Evolutionary conservation across 179 eudicot species (phyloP), one percentile per base, ranked within the genome.

Genomic region (Spinacia oleracea): DNA sequence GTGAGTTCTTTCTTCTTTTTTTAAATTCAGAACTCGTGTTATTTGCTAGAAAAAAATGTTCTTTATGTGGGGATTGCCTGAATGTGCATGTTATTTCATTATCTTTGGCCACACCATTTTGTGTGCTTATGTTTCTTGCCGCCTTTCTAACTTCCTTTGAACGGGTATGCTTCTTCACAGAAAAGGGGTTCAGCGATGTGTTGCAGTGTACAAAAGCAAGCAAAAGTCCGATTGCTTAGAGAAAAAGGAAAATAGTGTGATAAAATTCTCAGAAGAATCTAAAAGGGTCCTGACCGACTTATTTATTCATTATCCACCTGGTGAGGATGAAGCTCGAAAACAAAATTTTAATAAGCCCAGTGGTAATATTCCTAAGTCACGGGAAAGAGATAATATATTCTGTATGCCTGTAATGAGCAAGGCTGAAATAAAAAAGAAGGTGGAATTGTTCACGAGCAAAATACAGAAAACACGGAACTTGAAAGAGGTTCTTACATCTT

Each of bases 231-330:
- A 53, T 34, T 66, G 70, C 11, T 23, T 11, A 55, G 73, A 74
- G 64, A 79, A 40, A 56, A 84, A 79, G 80, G 84, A 83, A 70
- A 80, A 79, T 46, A 62, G 78, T 70, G 59, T 78, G 58, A 83
- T 93, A 75, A 82, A 87, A 51, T 89, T 95, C 83, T 89, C 97
- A 45, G 89, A 86, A 69, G 89, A 83, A 73, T 85, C 97, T 67
- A 87, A 85, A 80, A 80, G 80, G 43, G 91, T 89, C 50, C 86
- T 95, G 46, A 79, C 72, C 73, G 97, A 93, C 78, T 81, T 91
- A 65, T 95, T 95, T 76, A 84, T 87, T 77, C 84, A 48, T 68
- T 89, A 89, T 78, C 98, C 98, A 78, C 98, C 98, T 42, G 87
- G 89, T 80, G 90, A 87, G 70, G 86, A 77, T 42, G 88, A 81